phyloP scores from a whole-genome alignment of 2,329 filamentous ascomycete species.

The Verticillium dahliae region DNA sequence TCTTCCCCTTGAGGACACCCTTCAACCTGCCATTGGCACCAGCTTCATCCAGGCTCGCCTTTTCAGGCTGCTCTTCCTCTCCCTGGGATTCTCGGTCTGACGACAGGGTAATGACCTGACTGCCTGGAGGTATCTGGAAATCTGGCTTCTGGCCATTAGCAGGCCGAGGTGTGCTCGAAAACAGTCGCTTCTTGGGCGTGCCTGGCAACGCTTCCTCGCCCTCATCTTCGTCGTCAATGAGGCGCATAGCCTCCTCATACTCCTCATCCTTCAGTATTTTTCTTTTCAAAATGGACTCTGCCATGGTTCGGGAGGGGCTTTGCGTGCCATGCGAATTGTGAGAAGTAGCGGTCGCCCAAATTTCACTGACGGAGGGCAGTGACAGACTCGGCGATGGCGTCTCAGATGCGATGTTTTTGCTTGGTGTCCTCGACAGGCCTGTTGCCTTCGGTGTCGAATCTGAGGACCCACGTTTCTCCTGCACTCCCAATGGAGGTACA shows the following conservation, averaged over 20 bases:
- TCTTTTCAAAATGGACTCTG: conserved; percentile 14
- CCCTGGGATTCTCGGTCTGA: conserved; percentile 13
- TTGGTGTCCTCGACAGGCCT: background rate
- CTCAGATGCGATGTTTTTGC: background rate
- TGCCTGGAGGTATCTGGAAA: conserved; percentile 11
- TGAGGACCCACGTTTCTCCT: background rate
- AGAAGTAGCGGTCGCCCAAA: conserved; percentile 31
- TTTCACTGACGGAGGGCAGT: conserved; percentile 24
- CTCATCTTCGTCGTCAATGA: conserved; percentile 25
- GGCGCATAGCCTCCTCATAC: conserved; percentile 38
- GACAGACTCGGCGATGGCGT: conserved; percentile 12
- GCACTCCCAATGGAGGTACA: conserved; percentile 1
- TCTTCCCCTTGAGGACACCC: conserved; percentile 14
- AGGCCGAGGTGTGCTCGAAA: conserved; percentile 26
- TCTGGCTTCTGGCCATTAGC: background rate
- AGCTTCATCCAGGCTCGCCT: conserved; percentile 32
- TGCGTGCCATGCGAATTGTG: conserved; percentile 26
- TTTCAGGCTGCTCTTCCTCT: conserved; percentile 13
- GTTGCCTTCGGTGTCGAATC: conserved; percentile 4
- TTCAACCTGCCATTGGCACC: conserved; percentile 21
- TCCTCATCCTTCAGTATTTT: conserved; percentile 21
- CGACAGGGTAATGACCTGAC: conserved; percentile 23
- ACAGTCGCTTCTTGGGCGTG: conserved; percentile 14
- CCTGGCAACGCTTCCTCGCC: conserved; percentile 14
- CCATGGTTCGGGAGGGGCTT: conserved; percentile 16